phyloP scores from a whole-genome alignment of 2,329 filamentous ascomycete genomes.

The Xylariaceae sp. region DNA sequence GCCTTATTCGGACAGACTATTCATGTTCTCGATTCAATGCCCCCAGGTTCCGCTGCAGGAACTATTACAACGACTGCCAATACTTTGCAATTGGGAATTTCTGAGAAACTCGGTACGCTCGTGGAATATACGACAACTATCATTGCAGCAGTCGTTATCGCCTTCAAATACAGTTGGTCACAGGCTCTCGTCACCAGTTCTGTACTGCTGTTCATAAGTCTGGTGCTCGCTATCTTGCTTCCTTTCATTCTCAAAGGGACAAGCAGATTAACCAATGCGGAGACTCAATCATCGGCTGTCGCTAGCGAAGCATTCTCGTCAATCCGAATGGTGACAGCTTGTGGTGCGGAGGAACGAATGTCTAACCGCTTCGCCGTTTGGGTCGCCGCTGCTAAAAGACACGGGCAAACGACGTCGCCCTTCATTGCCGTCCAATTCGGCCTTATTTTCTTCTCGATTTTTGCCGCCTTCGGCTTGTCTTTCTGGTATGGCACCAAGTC shows the following conservation, averaged over 20 bases:
- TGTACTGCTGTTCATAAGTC: slow-evolving; percentile 53
- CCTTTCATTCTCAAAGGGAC: slow-evolving; percentile 56
- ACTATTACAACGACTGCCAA: slow-evolving; percentile 65
- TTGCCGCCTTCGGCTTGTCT: slow-evolving; percentile 52
- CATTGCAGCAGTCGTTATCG: slow-evolving; percentile 51
- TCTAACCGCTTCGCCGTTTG: slow-evolving; percentile 52
- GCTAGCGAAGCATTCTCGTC: slow-evolving; percentile 60
- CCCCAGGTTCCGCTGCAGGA: slow-evolving; percentile 57
- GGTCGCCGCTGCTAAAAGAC: slow-evolving; percentile 51
- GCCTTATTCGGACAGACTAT: slow-evolving; percentile 64
- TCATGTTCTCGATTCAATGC: slow-evolving; percentile 65
- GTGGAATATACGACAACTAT: slow-evolving; percentile 55
- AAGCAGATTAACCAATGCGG: slow-evolving; percentile 45
- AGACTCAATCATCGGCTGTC: slow-evolving; percentile 56
- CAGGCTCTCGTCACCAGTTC: slow-evolving; percentile 59
- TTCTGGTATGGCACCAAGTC: slow-evolving; percentile 63
- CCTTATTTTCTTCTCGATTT: slow-evolving; percentile 54
- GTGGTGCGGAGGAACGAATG: slow-evolving; percentile 57
- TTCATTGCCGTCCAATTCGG: slow-evolving; percentile 53
- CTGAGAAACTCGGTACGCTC: slow-evolving; percentile 59
- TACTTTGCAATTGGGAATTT: slow-evolving; percentile 62
- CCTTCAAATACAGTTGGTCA: slow-evolving; percentile 57
- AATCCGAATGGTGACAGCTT: slow-evolving; percentile 62
- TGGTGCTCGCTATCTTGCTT: slow-evolving; percentile 48
- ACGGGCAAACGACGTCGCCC: slow-evolving; percentile 49